Percentiles rank a stretch among this genome's conserved stretches.
Conservation (phyloP, 2,329 filamentous ascomycete species). For the Coccinonectria pachysandricola region DNA sequence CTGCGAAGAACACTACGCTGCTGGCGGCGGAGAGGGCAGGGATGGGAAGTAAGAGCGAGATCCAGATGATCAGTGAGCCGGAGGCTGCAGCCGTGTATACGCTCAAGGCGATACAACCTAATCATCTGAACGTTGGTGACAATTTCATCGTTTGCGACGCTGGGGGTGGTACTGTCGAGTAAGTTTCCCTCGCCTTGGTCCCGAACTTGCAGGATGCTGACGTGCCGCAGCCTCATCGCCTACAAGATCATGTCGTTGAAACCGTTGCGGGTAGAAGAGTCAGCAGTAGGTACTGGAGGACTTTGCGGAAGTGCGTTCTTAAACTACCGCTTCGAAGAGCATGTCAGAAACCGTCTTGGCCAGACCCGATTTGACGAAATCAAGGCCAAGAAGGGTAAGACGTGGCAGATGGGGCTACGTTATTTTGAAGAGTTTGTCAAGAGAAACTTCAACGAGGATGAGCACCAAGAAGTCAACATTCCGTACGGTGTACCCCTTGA, state of each 20-base stretch:
- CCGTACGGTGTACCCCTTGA: no score
- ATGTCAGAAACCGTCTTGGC: slow-evolving; percentile 59
- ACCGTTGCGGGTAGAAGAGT: slow-evolving; percentile 66
- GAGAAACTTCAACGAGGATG: slow-evolving; percentile 71
- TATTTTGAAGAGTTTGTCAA: slow-evolving; percentile 84
- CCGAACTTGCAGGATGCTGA: slow-evolving; percentile 12
- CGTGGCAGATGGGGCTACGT: slow-evolving; percentile 67
- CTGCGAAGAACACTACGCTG: slow-evolving; percentile 74
- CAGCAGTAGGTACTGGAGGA: slow-evolving; percentile 67
- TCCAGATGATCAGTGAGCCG: slow-evolving; percentile 73
- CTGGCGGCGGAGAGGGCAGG: slow-evolving; percentile 69
- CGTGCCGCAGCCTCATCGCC: slow-evolving; percentile 50
- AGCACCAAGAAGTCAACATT: slow-evolving; percentile 66
- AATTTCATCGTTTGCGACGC: slow-evolving; percentile 55
- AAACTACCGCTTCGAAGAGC: slow-evolving; percentile 72
- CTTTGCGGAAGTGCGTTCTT: slow-evolving; percentile 70
- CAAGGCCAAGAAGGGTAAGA: slow-evolving; percentile 67
- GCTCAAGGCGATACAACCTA: slow-evolving; percentile 68
- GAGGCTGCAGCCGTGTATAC: slow-evolving; percentile 75
- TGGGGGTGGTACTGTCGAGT: slow-evolving; percentile 59
- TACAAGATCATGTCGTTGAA: slow-evolving; percentile 69
- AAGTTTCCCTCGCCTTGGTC: slow-evolving; percentile 16
- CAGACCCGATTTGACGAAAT: slow-evolving; percentile 59
- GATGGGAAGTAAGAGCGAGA: slow-evolving; percentile 59
- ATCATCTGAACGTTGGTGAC: slow-evolving; percentile 58